These are phyloP conservation scores for Acacia crassicarpa DNA, from an alignment of 306 rosid genomes.

Conservation along the genomic window DNA sequence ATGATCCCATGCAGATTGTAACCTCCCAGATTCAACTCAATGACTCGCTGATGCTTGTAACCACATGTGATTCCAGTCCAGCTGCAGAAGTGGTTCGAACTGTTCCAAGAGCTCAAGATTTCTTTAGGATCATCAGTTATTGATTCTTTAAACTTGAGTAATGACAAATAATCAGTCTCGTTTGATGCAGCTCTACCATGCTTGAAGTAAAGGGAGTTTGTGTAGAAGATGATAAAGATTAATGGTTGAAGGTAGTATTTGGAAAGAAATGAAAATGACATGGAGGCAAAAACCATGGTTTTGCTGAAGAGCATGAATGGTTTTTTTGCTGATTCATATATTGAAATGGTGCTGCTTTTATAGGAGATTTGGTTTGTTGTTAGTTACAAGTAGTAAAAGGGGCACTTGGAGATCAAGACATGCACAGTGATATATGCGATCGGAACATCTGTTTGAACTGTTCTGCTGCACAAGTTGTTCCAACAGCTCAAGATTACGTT, in stretches of 20 bases:
- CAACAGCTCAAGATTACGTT: too few species aligned
- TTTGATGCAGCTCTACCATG: not conserved
- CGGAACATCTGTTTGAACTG: too few species aligned
- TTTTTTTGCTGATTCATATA: too few species aligned
- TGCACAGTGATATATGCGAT: too few species aligned
- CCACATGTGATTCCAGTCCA: slow-evolving; percentile 8
- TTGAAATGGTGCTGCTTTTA: too few species aligned
- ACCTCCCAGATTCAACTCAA: not conserved
- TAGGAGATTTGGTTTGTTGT: not conserved
- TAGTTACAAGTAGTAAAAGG: too few species aligned
- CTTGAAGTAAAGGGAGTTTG: not conserved
- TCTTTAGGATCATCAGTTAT: not conserved
- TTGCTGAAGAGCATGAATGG: not conserved
- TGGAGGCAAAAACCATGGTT: not conserved
- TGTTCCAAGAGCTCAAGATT: not conserved
- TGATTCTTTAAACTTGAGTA: not conserved
- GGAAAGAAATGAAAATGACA: not conserved
- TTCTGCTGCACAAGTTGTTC: too few species aligned
- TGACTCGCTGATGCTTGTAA: not conserved
- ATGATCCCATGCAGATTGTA: not conserved
- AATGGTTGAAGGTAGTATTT: not conserved
- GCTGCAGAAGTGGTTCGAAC: not conserved
- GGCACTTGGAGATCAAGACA: too few species aligned
- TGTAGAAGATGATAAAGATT: not conserved
- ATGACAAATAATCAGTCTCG: slow-evolving; percentile 10